A percentile compares a stretch with the other conserved stretches of the same genome.
These are phyloP conservation scores for Zasmidium angulare DNA, from an alignment of 2,329 filamentous ascomycete genomes.

Conservation along the genomic window DNA sequence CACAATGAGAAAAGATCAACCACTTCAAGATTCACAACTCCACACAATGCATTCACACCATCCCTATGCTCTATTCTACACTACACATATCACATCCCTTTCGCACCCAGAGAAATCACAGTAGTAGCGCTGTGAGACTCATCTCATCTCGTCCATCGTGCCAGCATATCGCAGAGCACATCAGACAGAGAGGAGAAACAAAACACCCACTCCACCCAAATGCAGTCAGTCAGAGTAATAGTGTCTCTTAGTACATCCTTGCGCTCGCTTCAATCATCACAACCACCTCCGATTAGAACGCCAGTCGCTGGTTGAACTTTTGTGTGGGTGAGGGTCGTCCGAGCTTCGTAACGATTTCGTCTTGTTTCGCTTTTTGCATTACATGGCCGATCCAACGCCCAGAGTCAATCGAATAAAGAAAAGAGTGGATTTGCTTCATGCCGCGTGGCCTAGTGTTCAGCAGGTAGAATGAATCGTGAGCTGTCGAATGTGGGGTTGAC, in stretches of 20 bases:
- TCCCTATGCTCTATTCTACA: constrained; percentile 20
- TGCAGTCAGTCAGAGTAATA: background rate
- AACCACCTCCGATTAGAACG: too few relatives aligned
- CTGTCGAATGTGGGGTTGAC: too few relatives aligned
- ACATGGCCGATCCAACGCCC: background rate
- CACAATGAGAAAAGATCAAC: background rate
- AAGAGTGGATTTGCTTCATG: background rate
- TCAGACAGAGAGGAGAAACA: too few relatives aligned
- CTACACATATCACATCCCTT: constrained; percentile 6
- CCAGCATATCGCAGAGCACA: too few relatives aligned
- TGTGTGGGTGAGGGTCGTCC: background rate
- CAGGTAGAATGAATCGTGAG: too few relatives aligned
- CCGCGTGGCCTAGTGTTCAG: too few relatives aligned
- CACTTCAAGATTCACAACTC: background rate
- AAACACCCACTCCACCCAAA: background rate
- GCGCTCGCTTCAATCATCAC: constrained; percentile 19
- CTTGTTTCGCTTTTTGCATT: background rate
- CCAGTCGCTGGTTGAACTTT: background rate
- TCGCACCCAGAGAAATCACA: background rate
- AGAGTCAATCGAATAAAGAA: background rate
- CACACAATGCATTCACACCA: constrained; percentile 7
- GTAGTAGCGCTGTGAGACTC: background rate
- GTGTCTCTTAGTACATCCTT: constrained; percentile 2
- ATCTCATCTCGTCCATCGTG: background rate
- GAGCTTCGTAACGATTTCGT: background rate